Evolutionary conservation across 306 rosid genomes (phyloP).

Genomic region (Malus domestica): ASM211411v1 NC_041801.1:5727001-5727500

Average conservation of each 20-base stretch:
- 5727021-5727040: neutral
- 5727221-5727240: conserved; percentile 51
- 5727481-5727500: neutral
- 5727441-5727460: neutral
- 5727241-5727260: conserved; percentile 40
- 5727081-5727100: neutral
- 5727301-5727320: neutral
- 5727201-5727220: conserved; percentile 36
- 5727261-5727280: conserved; percentile 59
- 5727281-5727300: neutral
- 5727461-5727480: neutral
- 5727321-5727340: neutral
- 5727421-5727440: neutral
- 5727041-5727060: neutral
- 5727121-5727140: neutral
- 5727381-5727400: neutral
- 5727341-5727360: neutral
- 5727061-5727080: neutral
- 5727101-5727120: neutral
- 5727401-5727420: too few relatives aligned
- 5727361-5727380: neutral
- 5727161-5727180: conserved; percentile 3
- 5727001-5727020: neutral
- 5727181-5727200: conserved; percentile 6
- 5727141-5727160: conserved; percentile 41